Evolutionary conservation across 1,139 yeast genomes (phyloP).

Genomic region (Scheffersomyces lignicola): DNA sequence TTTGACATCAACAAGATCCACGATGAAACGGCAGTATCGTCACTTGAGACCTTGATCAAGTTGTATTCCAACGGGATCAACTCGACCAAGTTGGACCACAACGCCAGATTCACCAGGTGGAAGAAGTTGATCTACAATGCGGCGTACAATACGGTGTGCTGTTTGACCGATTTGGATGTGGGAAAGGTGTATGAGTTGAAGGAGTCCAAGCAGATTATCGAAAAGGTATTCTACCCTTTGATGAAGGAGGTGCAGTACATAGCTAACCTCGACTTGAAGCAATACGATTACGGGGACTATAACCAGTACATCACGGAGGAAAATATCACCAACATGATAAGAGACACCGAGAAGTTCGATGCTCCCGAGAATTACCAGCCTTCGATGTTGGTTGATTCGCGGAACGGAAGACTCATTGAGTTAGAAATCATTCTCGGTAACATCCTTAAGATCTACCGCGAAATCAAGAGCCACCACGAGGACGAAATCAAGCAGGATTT

Average conservation of each 20-base stretch:
- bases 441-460: conserved; percentile 16
- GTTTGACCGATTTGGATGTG: conserved; percentile 30
- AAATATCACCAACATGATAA: conserved; percentile 17
- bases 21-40: conserved; percentile 9
- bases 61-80: conserved; percentile 23
- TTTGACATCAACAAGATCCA: conserved; percentile 10
- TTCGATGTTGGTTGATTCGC: conserved; percentile 37
- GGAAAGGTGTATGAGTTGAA: conserved; percentile 21
- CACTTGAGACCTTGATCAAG: conserved; percentile 17
- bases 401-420: conserved; percentile 31
- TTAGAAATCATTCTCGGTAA: conserved; percentile 32
- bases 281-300: conserved; percentile 13
- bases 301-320: conserved; percentile 13
- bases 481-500: conserved; percentile 10
- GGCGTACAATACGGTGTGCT: conserved; percentile 34
- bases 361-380: conserved; percentile 26
- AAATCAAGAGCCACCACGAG: conserved; percentile 8
- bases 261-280: conserved; percentile 24
- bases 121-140: conserved; percentile 36
- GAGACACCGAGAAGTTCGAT: conserved; percentile 18
- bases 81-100: conserved; percentile 19
- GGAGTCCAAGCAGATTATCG: conserved; percentile 16
- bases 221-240: conserved; percentile 19
- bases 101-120: conserved; percentile 25
- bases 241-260: conserved; percentile 24